A percentile compares a stretch with the other conserved stretches of the same genome.
Conservation (phyloP, 768 basidiomycete species). For the Suillus subalutaceus region DNA sequence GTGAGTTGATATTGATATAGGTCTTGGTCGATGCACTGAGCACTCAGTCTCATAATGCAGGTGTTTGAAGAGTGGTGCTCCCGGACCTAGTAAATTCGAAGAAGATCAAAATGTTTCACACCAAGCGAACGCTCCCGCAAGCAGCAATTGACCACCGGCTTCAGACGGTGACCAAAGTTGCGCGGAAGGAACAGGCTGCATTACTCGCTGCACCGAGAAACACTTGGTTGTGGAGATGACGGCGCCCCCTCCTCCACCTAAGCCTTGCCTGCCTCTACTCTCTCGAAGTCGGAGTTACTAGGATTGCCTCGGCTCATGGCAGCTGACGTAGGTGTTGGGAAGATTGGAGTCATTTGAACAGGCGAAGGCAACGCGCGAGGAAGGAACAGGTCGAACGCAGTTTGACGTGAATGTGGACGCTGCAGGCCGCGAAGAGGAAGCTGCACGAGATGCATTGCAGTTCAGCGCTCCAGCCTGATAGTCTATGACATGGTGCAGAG, state of each 20-base stretch:
- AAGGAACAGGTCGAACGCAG: slow-evolving; percentile 48
- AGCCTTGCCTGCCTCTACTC: slow-evolving; percentile 18
- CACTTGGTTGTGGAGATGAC: slow-evolving; percentile 46
- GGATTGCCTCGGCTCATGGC: slow-evolving; percentile 20
- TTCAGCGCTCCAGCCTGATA: neutral
- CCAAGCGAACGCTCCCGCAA: slow-evolving; percentile 31
- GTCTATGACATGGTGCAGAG: neutral
- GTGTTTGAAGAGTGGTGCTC: slow-evolving; percentile 56
- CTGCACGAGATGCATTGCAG: neutral
- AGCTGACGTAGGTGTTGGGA: slow-evolving; percentile 35
- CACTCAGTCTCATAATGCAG: slow-evolving; percentile 32
- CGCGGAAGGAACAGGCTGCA: slow-evolving; percentile 21
- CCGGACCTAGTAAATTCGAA: slow-evolving; percentile 45
- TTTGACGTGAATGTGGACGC: slow-evolving; percentile 39
- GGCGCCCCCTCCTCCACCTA: slow-evolving; percentile 2
- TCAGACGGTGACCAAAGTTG: slow-evolving; percentile 23
- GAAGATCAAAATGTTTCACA: slow-evolving; percentile 47
- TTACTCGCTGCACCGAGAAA: slow-evolving; percentile 27
- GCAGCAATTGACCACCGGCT: slow-evolving; percentile 28
- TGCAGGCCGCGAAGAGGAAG: slow-evolving; percentile 30
- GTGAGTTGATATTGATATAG: slow-evolving; percentile 34
- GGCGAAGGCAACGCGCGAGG: slow-evolving; percentile 51
- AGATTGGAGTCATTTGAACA: slow-evolving; percentile 62
- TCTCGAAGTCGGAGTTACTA: slow-evolving; percentile 22
- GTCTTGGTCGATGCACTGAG: neutral